These are phyloP conservation scores for Emmonsia crescens DNA, from an alignment of 2,329 filamentous ascomycete genomes.

Conservation along the genomic window DNA sequence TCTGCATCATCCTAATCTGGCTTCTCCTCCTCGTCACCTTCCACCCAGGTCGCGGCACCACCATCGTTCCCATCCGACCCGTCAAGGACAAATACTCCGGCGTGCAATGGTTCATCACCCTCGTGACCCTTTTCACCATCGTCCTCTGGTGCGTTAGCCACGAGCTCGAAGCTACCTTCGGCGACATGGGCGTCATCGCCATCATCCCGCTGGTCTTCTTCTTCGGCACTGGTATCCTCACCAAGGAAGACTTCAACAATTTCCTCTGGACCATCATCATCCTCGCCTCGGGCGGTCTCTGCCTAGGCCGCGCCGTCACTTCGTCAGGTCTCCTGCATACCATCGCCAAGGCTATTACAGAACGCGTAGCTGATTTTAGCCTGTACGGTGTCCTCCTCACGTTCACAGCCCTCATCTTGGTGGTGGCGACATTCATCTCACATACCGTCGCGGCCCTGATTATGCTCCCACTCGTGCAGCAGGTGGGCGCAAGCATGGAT, in stretches of 20 bases:
- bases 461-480: slow-evolving; percentile 77
- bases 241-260: slow-evolving; percentile 99
- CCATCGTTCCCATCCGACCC: slow-evolving; percentile 81
- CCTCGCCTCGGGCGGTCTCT: slow-evolving; percentile 82
- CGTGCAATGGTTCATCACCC: slow-evolving; percentile 83
- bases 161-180: slow-evolving; percentile 75
- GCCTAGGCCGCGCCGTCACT: slow-evolving; percentile 86
- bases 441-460: slow-evolving; percentile 95
- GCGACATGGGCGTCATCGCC: slow-evolving; percentile 96
- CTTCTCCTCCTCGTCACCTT: slow-evolving; percentile 73
- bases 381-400: slow-evolving; percentile 79
- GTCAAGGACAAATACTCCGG: slow-evolving; percentile 82
- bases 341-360: slow-evolving; percentile 67
- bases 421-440: slow-evolving; percentile 94
- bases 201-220: slow-evolving; percentile 93
- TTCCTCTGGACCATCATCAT: slow-evolving; percentile 99
- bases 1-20: slow-evolving; percentile 86
- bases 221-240: slow-evolving; percentile 91
- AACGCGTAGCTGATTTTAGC: slow-evolving; percentile 62
- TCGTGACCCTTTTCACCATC: slow-evolving; percentile 76
- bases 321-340: slow-evolving; percentile 86
- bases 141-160: slow-evolving; percentile 86
- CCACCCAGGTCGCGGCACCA: slow-evolving; percentile 70
- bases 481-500: slow-evolving; percentile 75
- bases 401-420: slow-evolving; percentile 72